phyloP scores from a whole-genome alignment of 2,329 filamentous ascomycete genomes.

The Nannizziopsis barbatae region DNA sequence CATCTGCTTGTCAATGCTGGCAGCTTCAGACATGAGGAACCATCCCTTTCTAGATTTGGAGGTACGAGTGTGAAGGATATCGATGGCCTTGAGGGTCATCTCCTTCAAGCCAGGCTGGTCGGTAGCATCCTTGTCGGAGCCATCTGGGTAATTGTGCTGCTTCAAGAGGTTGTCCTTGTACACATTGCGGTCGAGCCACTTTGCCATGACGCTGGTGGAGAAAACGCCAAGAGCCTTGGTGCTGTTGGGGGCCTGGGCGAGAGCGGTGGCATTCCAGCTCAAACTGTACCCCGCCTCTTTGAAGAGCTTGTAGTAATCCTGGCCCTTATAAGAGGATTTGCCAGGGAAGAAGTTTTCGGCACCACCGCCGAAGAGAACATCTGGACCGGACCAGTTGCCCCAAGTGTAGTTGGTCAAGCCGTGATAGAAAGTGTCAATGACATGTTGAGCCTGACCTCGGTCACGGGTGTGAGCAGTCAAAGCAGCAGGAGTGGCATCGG shows the following conservation, averaged over 20 bases:
- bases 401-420: slow-evolving; percentile 71
- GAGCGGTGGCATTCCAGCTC: slow-evolving; percentile 61
- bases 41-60: slow-evolving; percentile 59
- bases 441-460: slow-evolving; percentile 56
- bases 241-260: slow-evolving; percentile 47
- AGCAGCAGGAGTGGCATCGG: slow-evolving; percentile 72
- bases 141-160: slow-evolving; percentile 58
- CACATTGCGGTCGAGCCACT: slow-evolving; percentile 78
- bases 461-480: slow-evolving; percentile 61
- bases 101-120: slow-evolving; percentile 78
- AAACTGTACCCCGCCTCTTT: slow-evolving; percentile 60
- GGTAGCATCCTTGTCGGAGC: slow-evolving; percentile 50
- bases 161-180: slow-evolving; percentile 58
- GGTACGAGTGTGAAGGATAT: slow-evolving; percentile 56
- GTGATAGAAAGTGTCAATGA: slow-evolving; percentile 66
- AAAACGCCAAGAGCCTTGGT: slow-evolving; percentile 67
- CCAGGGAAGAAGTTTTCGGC: slow-evolving; percentile 64
- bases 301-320: slow-evolving; percentile 64
- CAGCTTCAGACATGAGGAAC: slow-evolving; percentile 80
- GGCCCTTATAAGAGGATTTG: slow-evolving; percentile 54
- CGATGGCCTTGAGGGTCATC: slow-evolving; percentile 79
- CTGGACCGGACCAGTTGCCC: slow-evolving; percentile 61
- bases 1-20: slow-evolving; percentile 85
- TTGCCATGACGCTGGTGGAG: slow-evolving; percentile 60
- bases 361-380: slow-evolving; percentile 73